These are phyloP conservation scores for Neodidymelliopsis sp. DNA, from an alignment of 2,329 filamentous ascomycete species.

Conservation along the genomic window DNA sequence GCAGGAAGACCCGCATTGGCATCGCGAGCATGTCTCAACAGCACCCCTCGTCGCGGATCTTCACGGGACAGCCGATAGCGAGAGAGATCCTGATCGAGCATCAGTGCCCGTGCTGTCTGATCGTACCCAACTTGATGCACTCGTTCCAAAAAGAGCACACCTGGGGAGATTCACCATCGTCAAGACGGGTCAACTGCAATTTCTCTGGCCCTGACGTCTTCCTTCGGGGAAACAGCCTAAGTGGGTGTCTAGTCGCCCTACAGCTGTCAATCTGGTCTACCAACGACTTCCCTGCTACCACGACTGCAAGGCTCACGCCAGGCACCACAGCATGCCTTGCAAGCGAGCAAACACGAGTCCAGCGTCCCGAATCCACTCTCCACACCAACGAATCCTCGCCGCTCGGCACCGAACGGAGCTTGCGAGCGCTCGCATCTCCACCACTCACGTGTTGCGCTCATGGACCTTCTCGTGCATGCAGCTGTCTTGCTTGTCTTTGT, in stretches of 20 bases:
- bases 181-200: conserved; percentile 20
- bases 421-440: not conserved
- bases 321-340: conserved; percentile 27
- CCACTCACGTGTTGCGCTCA: conserved; percentile 10
- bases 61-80: conserved; percentile 39
- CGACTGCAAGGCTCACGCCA: conserved; percentile 36
- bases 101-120: conserved; percentile 39
- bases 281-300: conserved; percentile 31
- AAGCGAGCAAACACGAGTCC: conserved; percentile 32
- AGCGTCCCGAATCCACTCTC: conserved; percentile 28
- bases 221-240: conserved; percentile 14
- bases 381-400: conserved; percentile 17
- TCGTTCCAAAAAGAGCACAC: conserved; percentile 23
- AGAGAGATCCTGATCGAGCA: conserved; percentile 38
- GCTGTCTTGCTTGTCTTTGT: conserved; percentile 9
- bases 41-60: conserved; percentile 44
- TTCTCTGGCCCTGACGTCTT: conserved; percentile 20
- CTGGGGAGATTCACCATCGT: conserved; percentile 16
- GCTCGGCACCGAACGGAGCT: conserved; percentile 6
- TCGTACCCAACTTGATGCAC: conserved; percentile 35
- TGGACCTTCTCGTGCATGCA: conserved; percentile 8
- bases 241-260: conserved; percentile 42
- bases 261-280: conserved; percentile 38
- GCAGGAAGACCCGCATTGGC: conserved; percentile 28
- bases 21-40: conserved; percentile 35